Percentiles rank a stretch among this genome's conserved stretches.
phyloP scores from a whole-genome alignment of 2,329 filamentous ascomycete species.

The Aspergillus niger region DNA sequence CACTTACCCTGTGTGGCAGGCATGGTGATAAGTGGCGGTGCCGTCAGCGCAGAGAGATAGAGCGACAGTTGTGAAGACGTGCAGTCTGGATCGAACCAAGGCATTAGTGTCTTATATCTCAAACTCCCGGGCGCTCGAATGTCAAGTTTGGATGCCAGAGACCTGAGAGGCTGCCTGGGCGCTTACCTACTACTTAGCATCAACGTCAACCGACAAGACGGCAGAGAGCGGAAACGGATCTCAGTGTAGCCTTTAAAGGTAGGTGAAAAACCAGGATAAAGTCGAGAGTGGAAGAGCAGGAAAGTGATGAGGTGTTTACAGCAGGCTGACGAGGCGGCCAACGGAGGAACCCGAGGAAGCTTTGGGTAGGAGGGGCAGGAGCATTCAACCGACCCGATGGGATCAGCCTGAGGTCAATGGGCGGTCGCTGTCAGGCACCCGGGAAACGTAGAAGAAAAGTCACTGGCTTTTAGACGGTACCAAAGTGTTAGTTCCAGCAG shows the following conservation, averaged over 20 bases:
- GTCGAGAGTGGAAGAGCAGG: neutral
- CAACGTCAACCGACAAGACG: neutral
- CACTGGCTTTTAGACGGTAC: slow-evolving; percentile 1
- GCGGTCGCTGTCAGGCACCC: slow-evolving; percentile 20
- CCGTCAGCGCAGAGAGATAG: neutral
- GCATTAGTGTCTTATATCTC: neutral
- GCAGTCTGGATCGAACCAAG: neutral
- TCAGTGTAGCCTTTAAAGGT: neutral
- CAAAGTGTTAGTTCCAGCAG: neutral
- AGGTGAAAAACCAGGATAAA: neutral
- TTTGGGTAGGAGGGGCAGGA: slow-evolving; percentile 20
- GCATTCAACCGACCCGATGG: slow-evolving; percentile 14
- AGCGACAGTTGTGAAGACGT: neutral
- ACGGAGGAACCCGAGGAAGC: slow-evolving; percentile 10
- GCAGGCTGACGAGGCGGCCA: slow-evolving; percentile 13
- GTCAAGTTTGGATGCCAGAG: neutral
- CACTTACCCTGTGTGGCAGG: slow-evolving; percentile 28
- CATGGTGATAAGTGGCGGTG: slow-evolving; percentile 21
- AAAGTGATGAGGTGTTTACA: slow-evolving; percentile 5
- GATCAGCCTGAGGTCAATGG: slow-evolving; percentile 25
- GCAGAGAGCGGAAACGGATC: neutral
- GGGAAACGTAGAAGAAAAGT: slow-evolving; percentile 8
- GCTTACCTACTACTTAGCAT: neutral
- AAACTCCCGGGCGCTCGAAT: neutral
- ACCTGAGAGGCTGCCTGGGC: neutral